Percentiles rank a stretch among this genome's conserved stretches.
Conservation (phyloP, 2,329 filamentous ascomycete species). For the Apiospora arundinis region DNA sequence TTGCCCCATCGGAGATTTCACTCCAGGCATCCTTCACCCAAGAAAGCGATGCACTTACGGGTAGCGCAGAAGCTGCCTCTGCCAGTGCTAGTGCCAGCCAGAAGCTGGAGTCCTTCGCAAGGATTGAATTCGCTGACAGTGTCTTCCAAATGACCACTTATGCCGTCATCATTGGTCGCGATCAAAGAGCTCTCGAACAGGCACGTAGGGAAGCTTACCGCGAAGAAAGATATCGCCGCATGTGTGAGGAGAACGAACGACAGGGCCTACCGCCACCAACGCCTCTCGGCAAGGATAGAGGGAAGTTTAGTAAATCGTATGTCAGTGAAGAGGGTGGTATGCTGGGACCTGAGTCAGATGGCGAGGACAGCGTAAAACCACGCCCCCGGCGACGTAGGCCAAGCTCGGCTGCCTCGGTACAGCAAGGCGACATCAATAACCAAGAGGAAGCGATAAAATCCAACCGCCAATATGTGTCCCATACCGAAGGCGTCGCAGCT, state of each 20-base stretch:
- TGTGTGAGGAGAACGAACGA: slow-evolving; percentile 53
- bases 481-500: slow-evolving; percentile 63
- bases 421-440: slow-evolving; percentile 43
- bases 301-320: slow-evolving; percentile 68
- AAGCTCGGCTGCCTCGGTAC: slow-evolving; percentile 49
- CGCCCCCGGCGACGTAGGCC: slow-evolving; percentile 54
- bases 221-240: slow-evolving; percentile 51
- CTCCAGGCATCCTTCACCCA: slow-evolving; percentile 39
- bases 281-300: slow-evolving; percentile 56
- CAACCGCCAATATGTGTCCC: slow-evolving; percentile 65
- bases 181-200: slow-evolving; percentile 64
- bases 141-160: slow-evolving; percentile 81
- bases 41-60: slow-evolving; percentile 39
- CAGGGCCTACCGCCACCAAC: slow-evolving; percentile 58
- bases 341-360: slow-evolving; percentile 67
- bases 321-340: slow-evolving; percentile 75
- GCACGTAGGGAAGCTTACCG: slow-evolving; percentile 59
- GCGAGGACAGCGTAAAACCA: slow-evolving; percentile 55
- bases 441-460: slow-evolving; percentile 55
- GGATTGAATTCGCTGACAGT: slow-evolving; percentile 75
- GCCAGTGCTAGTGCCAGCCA: slow-evolving; percentile 43
- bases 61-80: slow-evolving; percentile 43
- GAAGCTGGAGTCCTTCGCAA: slow-evolving; percentile 62
- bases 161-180: slow-evolving; percentile 74
- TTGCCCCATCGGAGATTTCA: slow-evolving; percentile 43